Percentiles rank a stretch among this genome's conserved stretches.
Conservation (phyloP, 1,284 basidiomycete species). For the Agroathelia rolfsii region DNA sequence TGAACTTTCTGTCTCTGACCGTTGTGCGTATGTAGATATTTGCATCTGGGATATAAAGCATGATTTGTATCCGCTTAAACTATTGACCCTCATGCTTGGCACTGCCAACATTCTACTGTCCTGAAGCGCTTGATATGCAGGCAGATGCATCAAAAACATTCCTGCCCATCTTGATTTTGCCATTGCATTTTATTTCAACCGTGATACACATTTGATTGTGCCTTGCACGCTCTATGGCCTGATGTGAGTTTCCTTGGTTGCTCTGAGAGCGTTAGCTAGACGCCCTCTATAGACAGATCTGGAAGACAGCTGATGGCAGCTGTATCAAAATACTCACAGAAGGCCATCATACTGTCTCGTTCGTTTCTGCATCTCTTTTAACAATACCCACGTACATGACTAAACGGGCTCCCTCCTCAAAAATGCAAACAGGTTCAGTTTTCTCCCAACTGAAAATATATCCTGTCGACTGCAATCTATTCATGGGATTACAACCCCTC, state of each 20-base stretch:
- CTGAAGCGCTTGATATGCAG: conserved; percentile 25
- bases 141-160: conserved; percentile 72
- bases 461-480: conserved; percentile 83
- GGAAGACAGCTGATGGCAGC: conserved; percentile 88
- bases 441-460: conserved; percentile 86
- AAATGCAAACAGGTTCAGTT: conserved; percentile 84
- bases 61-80: background rate
- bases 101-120: too few species aligned
- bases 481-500: conserved; percentile 94
- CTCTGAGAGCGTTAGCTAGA: conserved; percentile 3
- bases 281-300: conserved; percentile 81
- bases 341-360: conserved; percentile 83
- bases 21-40: conserved; percentile 88
- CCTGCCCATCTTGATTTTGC: conserved; percentile 93
- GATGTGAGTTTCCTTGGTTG: conserved; percentile 51
- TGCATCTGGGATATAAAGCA: conserved; percentile 82
- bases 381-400: conserved; percentile 8
- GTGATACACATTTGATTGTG: conserved; percentile 85
- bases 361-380: conserved; percentile 15
- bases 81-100: conserved; percentile 2
- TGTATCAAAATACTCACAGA: conserved; percentile 95
- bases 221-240: conserved; percentile 89
- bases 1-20: conserved; percentile 86
- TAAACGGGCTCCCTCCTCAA: conserved; percentile 6
- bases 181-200: conserved; percentile 87